Evolutionary conservation across 345 rosid species (phyloP).

Genomic region (Chamaenerion angustifolium): DNA sequence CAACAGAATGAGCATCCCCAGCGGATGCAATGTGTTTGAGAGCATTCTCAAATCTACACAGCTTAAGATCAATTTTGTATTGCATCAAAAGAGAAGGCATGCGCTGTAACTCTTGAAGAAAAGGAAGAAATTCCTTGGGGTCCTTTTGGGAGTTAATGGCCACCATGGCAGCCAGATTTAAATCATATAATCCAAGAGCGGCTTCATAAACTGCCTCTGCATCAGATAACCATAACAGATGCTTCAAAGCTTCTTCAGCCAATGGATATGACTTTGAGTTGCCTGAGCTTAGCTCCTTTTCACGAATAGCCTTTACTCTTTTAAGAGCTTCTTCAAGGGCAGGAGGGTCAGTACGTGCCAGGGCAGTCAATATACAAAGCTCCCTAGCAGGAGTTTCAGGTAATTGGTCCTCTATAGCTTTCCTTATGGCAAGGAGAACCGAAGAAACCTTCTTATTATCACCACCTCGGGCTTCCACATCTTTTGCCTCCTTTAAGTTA

Average conservation of each 20-base stretch:
- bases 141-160: slow-evolving; percentile 90
- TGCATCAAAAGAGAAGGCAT: slow-evolving; percentile 66
- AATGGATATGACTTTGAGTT: slow-evolving; percentile 57
- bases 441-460: slow-evolving; percentile 54
- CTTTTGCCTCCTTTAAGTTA: slow-evolving; percentile 24
- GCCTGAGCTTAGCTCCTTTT: slow-evolving; percentile 61
- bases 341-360: slow-evolving; percentile 89
- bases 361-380: slow-evolving; percentile 86
- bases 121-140: slow-evolving; percentile 97
- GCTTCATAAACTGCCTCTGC: slow-evolving; percentile 86
- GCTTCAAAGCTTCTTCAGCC: slow-evolving; percentile 92
- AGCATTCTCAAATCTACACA: slow-evolving; percentile 73
- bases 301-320: slow-evolving; percentile 83
- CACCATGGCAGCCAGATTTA: slow-evolving; percentile 96
- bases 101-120: slow-evolving; percentile 62
- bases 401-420: slow-evolving; percentile 62
- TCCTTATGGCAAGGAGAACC: slow-evolving; percentile 70
- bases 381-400: slow-evolving; percentile 84
- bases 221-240: slow-evolving; percentile 90
- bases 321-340: slow-evolving; percentile 71
- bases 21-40: slow-evolving; percentile 71
- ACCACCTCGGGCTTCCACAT: slow-evolving; percentile 24
- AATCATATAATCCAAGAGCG: slow-evolving; percentile 89
- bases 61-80: slow-evolving; percentile 69
- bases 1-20: slow-evolving; percentile 56